phyloP scores from a whole-genome alignment of 768 basidiomycete genomes.

The Boletales sp. region DNA sequence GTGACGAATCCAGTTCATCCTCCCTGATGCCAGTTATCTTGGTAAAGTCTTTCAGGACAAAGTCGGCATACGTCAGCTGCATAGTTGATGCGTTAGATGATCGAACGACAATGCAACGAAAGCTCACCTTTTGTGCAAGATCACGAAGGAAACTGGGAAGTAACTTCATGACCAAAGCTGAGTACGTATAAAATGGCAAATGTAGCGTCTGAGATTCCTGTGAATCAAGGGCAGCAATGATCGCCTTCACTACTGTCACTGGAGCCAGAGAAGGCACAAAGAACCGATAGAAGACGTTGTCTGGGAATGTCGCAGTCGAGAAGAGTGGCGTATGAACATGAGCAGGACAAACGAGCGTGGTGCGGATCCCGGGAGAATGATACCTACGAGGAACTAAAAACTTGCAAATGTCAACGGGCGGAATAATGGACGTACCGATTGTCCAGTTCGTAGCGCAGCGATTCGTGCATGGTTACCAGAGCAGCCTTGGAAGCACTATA shows the following conservation, averaged over 20 bases:
- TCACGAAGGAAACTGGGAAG: constrained; percentile 76
- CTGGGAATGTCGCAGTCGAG: constrained; percentile 50
- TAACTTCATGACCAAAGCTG: constrained; percentile 49
- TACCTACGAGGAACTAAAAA: constrained; percentile 42
- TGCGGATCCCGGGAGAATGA: constrained; percentile 73
- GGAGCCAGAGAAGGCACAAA: constrained; percentile 73
- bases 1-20: constrained; percentile 42
- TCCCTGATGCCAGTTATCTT: constrained; percentile 59
- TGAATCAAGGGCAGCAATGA: constrained; percentile 79
- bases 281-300: constrained; percentile 57
- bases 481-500: constrained; percentile 94
- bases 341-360: constrained; percentile 80
- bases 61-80: constrained; percentile 67
- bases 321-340: constrained; percentile 81
- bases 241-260: constrained; percentile 70
- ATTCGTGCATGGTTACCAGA: constrained; percentile 74
- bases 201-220: constrained; percentile 70
- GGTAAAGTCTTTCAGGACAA: constrained; percentile 63
- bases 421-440: constrained; percentile 47
- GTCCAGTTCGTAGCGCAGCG: constrained; percentile 85
- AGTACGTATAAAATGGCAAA: constrained; percentile 70
- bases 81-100: constrained; percentile 9
- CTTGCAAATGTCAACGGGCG: neutral
- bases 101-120: neutral
- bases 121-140: constrained; percentile 67